These are phyloP conservation scores for Blastocystis sp. DNA, from an alignment of 352 stramenopile species.

Conservation along the genomic window DNA sequence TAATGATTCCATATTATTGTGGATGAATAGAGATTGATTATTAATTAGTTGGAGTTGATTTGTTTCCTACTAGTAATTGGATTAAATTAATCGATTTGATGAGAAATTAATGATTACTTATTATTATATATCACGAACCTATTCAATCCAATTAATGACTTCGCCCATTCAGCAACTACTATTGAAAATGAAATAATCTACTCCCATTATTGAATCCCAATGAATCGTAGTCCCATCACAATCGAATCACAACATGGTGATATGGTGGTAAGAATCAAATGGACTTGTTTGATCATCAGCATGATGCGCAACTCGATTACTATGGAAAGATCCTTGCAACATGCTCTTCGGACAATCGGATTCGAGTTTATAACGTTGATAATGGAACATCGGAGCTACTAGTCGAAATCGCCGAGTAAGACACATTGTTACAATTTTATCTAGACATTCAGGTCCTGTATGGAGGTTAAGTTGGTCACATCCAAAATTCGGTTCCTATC, in stretches of 20 bases:
- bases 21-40: neutral
- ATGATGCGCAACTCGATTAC: slow-evolving; percentile 97
- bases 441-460: slow-evolving; percentile 82
- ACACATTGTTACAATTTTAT: slow-evolving; percentile 70
- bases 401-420: slow-evolving; percentile 30
- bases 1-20: neutral
- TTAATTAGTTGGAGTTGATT: neutral
- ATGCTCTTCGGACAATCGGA: slow-evolving; percentile 85
- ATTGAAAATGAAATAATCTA: too few relatives aligned
- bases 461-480: slow-evolving; percentile 96
- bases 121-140: neutral
- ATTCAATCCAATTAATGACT: neutral
- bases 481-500: slow-evolving; percentile 87
- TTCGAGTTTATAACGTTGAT: slow-evolving; percentile 82
- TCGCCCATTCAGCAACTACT: too few relatives aligned
- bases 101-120: neutral
- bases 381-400: slow-evolving; percentile 16
- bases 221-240: slow-evolving; percentile 73
- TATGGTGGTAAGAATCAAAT: slow-evolving; percentile 77
- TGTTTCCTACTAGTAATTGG: neutral
- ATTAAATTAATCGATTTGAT: neutral
- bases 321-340: slow-evolving; percentile 97
- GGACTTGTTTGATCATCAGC: slow-evolving; percentile 69
- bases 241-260: slow-evolving; percentile 95
- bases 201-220: too few relatives aligned